Conservation (phyloP, 2,329 filamentous ascomycete species). For the Canariomyces notabilis region DNA sequence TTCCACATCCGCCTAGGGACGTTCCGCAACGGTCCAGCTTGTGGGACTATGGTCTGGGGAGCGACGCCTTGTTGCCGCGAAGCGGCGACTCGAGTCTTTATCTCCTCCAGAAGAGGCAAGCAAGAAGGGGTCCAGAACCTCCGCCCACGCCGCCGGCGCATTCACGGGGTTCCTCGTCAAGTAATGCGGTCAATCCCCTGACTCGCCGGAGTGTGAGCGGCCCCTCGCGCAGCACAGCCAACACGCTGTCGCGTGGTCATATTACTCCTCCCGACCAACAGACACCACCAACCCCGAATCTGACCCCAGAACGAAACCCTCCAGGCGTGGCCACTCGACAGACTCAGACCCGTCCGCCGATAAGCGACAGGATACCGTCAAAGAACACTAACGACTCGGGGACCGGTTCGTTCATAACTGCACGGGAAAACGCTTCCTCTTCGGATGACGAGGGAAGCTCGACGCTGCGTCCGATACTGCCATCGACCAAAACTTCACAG, state of each 20-base stretch:
- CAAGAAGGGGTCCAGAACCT: conserved; percentile 29
- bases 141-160: conserved; percentile 61
- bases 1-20: conserved; percentile 33
- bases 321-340: conserved; percentile 38
- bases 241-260: conserved; percentile 37
- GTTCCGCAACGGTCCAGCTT: conserved; percentile 19
- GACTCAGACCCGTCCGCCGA: conserved; percentile 42
- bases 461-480: conserved; percentile 36
- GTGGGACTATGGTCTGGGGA: conserved; percentile 17
- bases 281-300: conserved; percentile 69
- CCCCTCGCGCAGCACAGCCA: conserved; percentile 35
- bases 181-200: conserved; percentile 40
- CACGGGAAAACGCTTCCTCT: conserved; percentile 57
- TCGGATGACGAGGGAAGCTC: conserved; percentile 53
- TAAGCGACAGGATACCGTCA: conserved; percentile 46
- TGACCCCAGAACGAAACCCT: conserved; percentile 56
- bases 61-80: conserved; percentile 17
- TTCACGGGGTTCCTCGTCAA: conserved; percentile 53
- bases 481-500: conserved; percentile 41
- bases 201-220: conserved; percentile 38
- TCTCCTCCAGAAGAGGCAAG: conserved; percentile 14
- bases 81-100: conserved; percentile 19
- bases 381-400: conserved; percentile 56
- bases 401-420: conserved; percentile 68
- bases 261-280: conserved; percentile 60